Base-by-base conservation (phyloP, 2,329 filamentous ascomycete species). In the Hawksworthiomyces lignivorus region DNA sequence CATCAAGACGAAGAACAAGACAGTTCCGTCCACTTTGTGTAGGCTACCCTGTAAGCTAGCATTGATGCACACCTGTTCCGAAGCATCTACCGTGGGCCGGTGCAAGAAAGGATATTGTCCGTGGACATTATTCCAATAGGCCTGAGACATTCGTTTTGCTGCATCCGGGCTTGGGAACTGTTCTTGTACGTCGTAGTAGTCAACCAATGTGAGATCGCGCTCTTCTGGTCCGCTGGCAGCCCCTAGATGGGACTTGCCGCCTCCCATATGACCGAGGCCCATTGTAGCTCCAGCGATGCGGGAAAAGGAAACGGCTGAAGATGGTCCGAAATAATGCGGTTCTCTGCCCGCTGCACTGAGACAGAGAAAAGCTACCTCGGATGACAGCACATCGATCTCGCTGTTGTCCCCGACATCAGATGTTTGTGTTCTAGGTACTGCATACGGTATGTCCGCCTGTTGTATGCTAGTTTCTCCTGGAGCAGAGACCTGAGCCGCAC, bases 311-410 rank as follows among this genome's bases (percentile, higher is more conserved):
- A 63, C 46, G 3, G 57, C 56, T 2, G 58, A 63, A 1, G 61
- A 63, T 4, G 59, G 50, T 0, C 61, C 60, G 30, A 64, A 60
- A 45, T 62, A 63, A 18, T 61, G 60, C 11, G 60, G 58, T 51
- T 62, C 58, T 2, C 54, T 47, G 2, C 59, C 60, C 3, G 60
- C 52, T 3, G 58, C 56, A 27, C 51, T 53, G 1, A 62, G 39
- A 33, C 53, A 55, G 8, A 63, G 45, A n/a, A 62, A 38, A 8
- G 52, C 58, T 7, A 61, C 60, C 33, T 62, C 55, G 14, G 49
- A 51, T 24, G 55, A 51, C 4, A 60, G 41, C 12, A 41, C 18
- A 15, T 55, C 49, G 28, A 46, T 32, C 8, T 43, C 32, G 32
- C 34, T 22, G 32, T 22, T 26, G 24, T 26, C 24, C 24, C 24